Evolutionary conservation across 192 early-diverging fungal species (phyloP).

Genomic region (Coemansia sp.): DNA sequence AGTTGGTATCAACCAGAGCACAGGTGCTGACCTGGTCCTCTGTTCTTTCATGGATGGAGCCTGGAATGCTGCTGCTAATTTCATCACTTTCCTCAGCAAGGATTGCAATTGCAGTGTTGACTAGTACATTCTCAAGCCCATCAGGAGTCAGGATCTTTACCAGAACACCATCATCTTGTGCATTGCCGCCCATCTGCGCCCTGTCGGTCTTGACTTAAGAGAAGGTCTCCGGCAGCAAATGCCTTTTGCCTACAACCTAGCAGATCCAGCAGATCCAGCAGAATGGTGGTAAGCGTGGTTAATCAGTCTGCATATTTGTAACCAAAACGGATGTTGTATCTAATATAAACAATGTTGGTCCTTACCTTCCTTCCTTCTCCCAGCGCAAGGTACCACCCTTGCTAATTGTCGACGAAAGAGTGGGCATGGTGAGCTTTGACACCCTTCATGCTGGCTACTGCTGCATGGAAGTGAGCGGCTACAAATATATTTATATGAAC

Average conservation of each 20-base stretch:
- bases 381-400: constrained; percentile 89
- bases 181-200: constrained; percentile 99
- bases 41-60: too few species aligned
- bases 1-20: too few species aligned
- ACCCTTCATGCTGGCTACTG: constrained; percentile 23
- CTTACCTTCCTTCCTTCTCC: constrained; percentile 79
- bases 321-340: too few species aligned
- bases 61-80: constrained; percentile 57
- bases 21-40: too few species aligned
- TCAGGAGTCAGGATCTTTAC: constrained; percentile 87
- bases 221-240: constrained; percentile 85
- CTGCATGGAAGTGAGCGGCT: constrained; percentile 74
- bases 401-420: constrained; percentile 98
- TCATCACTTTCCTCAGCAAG: constrained; percentile 90
- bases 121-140: constrained; percentile 65
- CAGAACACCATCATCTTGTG: constrained; percentile 95
- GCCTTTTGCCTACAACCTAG: constrained; percentile 75
- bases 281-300: too few species aligned
- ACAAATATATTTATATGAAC: constrained; percentile 1
- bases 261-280: too few species aligned
- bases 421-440: constrained; percentile 85
- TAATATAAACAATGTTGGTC: background rate
- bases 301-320: too few species aligned
- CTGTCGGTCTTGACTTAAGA: constrained; percentile 99
- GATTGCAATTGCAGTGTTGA: constrained; percentile 79